Evolutionary conservation across 2,329 filamentous ascomycete species (phyloP).

Genomic region (Raffaelea deltoideospora): DNA sequence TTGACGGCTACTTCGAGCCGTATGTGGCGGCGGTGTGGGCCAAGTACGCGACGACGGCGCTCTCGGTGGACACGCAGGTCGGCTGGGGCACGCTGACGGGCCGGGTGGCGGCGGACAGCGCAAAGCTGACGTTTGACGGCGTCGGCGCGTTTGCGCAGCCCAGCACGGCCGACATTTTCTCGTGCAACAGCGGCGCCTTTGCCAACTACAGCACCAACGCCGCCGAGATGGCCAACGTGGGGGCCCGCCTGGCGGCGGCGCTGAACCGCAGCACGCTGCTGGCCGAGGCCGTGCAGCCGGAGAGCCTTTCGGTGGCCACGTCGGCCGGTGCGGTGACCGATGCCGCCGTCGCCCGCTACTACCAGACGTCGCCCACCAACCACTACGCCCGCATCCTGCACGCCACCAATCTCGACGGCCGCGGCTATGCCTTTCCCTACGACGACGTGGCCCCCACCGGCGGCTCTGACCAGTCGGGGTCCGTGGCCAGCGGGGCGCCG

Average conservation of each 20-base stretch:
- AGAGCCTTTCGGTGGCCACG: too few species aligned
- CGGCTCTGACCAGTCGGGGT: slow-evolving; percentile 45
- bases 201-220: slow-evolving; percentile 27
- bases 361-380: slow-evolving; percentile 40
- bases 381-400: slow-evolving; percentile 54
- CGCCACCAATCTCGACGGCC: slow-evolving; percentile 38
- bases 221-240: slow-evolving; percentile 43
- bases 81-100: slow-evolving; percentile 33
- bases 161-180: slow-evolving; percentile 32
- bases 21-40: slow-evolving; percentile 38
- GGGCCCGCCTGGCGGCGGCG: slow-evolving; percentile 59
- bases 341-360: slow-evolving; percentile 36
- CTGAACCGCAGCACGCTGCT: slow-evolving; percentile 61
- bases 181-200: slow-evolving; percentile 42
- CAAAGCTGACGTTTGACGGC: slow-evolving; percentile 23
- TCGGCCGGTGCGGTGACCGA: too few species aligned
- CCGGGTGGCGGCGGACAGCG: slow-evolving; percentile 20
- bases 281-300: slow-evolving; percentile 32
- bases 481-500: slow-evolving; percentile 41
- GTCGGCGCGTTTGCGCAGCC: slow-evolving; percentile 29
- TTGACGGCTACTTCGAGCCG: slow-evolving; percentile 32
- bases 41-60: slow-evolving; percentile 26
- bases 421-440: slow-evolving; percentile 57
- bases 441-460: slow-evolving; percentile 48
- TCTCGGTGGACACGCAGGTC: slow-evolving; percentile 39